phyloP scores from a whole-genome alignment of 441 rosid genomes.

The Populus hybrid region DNA sequence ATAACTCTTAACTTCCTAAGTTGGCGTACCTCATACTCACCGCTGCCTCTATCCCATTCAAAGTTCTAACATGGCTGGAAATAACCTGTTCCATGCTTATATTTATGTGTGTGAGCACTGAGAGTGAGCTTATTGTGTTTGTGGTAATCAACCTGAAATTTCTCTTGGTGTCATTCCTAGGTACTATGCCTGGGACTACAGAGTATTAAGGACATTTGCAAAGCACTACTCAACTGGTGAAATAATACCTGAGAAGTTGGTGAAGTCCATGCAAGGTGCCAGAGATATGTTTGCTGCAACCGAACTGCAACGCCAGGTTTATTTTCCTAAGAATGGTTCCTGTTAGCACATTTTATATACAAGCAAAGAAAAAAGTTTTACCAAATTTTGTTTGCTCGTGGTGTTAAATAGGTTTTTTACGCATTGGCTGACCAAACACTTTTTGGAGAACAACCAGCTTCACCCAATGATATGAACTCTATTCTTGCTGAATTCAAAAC shows the following conservation, averaged over 20 bases:
- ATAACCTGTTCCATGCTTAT: not conserved
- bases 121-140: conserved; percentile 3
- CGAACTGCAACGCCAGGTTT: conserved; percentile 98
- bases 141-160: conserved; percentile 13
- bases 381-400: conserved; percentile 18
- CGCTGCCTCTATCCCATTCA: not conserved
- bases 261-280: conserved; percentile 75
- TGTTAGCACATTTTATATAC: conserved; percentile 1
- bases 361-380: not conserved
- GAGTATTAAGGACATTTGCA: conserved; percentile 78
- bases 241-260: conserved; percentile 79
- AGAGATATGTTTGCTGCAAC: conserved; percentile 93
- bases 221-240: conserved; percentile 87
- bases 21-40: not conserved
- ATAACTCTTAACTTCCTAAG: not conserved
- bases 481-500: conserved; percentile 69
- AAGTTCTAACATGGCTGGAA: not conserved
- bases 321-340: conserved; percentile 8
- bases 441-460: conserved; percentile 65
- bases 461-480: conserved; percentile 45
- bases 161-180: conserved; percentile 36
- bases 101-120: not conserved
- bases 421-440: conserved; percentile 84
- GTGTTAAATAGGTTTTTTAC: conserved; percentile 53
- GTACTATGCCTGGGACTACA: conserved; percentile 89